Conservation (phyloP, 164 flowering plant genomes). For the Vitis riparia region DNA sequence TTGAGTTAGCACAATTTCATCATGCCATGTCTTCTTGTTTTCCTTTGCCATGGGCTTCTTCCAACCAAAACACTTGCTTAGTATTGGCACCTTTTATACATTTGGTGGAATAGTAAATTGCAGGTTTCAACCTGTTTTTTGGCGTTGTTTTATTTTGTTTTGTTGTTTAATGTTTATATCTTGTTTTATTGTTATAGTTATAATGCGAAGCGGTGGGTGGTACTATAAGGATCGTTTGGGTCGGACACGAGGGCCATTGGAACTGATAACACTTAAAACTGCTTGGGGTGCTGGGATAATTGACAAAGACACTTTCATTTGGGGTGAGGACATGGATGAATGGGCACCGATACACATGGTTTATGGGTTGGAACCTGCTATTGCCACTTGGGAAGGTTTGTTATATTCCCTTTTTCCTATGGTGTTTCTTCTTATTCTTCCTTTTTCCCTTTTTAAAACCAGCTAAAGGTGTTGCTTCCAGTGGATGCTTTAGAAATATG, state of each 20-base stretch:
- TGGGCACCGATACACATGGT: conserved; percentile 97
- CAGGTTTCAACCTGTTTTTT: neutral
- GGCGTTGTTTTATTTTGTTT: neutral
- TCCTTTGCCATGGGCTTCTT: too few species aligned
- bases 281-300: conserved; percentile 96
- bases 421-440: neutral
- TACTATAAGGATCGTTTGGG: conserved; percentile 94
- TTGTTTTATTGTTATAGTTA: conserved; percentile 45
- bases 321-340: conserved; percentile 99
- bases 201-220: conserved; percentile 80
- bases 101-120: too few species aligned
- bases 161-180: neutral
- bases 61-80: too few species aligned
- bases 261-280: conserved; percentile 77
- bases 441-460: neutral
- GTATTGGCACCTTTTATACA: too few species aligned
- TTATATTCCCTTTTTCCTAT: neutral
- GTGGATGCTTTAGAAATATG: neutral
- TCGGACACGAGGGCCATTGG: conserved; percentile 85
- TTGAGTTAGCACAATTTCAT: too few species aligned
- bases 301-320: conserved; percentile 86
- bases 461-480: neutral
- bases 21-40: too few species aligned
- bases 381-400: conserved; percentile 99
- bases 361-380: conserved; percentile 83